A percentile compares a stretch with the other conserved stretches of the same genome.
Conservation (phyloP, 345 rosid species). For the Nasturtium officinale region DNA sequence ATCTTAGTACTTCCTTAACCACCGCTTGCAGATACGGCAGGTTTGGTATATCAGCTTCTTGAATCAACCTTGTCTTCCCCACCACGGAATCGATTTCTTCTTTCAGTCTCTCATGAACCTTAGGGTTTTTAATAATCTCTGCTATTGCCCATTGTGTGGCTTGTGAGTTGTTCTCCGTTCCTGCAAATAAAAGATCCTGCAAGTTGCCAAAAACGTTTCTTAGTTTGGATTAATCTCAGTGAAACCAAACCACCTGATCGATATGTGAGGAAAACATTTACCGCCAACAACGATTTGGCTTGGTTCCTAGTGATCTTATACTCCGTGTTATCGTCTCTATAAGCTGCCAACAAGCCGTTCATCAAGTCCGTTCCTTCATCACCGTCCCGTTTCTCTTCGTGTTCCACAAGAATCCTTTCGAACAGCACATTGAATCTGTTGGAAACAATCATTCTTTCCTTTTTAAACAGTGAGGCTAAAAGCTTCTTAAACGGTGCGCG, state of each 20-base stretch:
- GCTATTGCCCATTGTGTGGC: slow-evolving; percentile 61
- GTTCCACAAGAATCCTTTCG: slow-evolving; percentile 63
- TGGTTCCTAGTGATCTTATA: slow-evolving; percentile 60
- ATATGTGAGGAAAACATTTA: slow-evolving; percentile 23
- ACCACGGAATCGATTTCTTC: slow-evolving; percentile 55
- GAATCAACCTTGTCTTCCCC: slow-evolving; percentile 51
- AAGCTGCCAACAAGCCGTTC: slow-evolving; percentile 55
- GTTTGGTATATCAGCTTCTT: slow-evolving; percentile 57
- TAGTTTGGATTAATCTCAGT: background rate
- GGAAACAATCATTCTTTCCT: slow-evolving; percentile 50
- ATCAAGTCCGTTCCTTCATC: slow-evolving; percentile 45
- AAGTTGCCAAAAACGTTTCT: slow-evolving; percentile 14
- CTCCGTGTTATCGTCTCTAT: slow-evolving; percentile 59
- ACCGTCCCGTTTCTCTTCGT: slow-evolving; percentile 43
- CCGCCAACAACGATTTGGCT: slow-evolving; percentile 68
- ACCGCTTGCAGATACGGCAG: slow-evolving; percentile 68
- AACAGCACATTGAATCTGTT: slow-evolving; percentile 51
- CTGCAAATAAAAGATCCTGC: slow-evolving; percentile 61
- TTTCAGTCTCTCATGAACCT: slow-evolving; percentile 49
- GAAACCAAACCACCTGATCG: background rate
- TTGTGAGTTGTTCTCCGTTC: slow-evolving; percentile 53
- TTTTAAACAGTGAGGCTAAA: slow-evolving; percentile 43
- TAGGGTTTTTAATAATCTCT: slow-evolving; percentile 61
- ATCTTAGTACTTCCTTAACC: slow-evolving; percentile 60
- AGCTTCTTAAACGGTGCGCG: slow-evolving; percentile 18